Percentiles rank a stretch among this genome's conserved stretches.
Conservation (phyloP, 148 eudicot genomes). For the Persicaria maculosa region DNA sequence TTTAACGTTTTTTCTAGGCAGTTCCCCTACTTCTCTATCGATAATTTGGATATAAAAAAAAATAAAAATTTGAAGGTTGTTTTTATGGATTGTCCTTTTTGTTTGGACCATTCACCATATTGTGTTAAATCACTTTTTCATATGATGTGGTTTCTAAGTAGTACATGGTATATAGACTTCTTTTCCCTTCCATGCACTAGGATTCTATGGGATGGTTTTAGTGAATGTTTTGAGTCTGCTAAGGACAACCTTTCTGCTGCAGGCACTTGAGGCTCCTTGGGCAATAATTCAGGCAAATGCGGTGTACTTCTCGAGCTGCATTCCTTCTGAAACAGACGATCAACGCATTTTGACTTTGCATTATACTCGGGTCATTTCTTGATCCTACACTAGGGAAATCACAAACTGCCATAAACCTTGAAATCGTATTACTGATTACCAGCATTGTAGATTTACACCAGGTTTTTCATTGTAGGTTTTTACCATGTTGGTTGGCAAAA, state of each 20-base stretch:
- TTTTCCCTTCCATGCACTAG: too few relatives aligned
- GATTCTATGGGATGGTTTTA: too few relatives aligned
- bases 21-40: too few relatives aligned
- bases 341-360: constrained; percentile 62
- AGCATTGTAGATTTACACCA: background rate
- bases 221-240: too few relatives aligned
- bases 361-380: constrained; percentile 53
- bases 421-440: background rate
- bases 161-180: too few relatives aligned
- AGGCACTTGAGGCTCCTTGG: constrained; percentile 99
- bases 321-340: constrained; percentile 79
- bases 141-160: too few relatives aligned
- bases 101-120: too few relatives aligned
- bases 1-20: too few relatives aligned
- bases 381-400: background rate
- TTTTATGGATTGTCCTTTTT: too few relatives aligned
- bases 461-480: constrained; percentile 46
- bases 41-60: too few relatives aligned
- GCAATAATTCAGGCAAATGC: constrained; percentile 94
- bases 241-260: constrained; percentile 19
- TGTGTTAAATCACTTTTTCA: too few relatives aligned
- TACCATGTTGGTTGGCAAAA: constrained; percentile 63
- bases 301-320: constrained; percentile 72
- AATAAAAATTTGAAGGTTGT: too few relatives aligned
- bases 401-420: background rate